Conservation (phyloP, 2,329 filamentous ascomycete genomes). For the Cercospora janseana region DNA sequence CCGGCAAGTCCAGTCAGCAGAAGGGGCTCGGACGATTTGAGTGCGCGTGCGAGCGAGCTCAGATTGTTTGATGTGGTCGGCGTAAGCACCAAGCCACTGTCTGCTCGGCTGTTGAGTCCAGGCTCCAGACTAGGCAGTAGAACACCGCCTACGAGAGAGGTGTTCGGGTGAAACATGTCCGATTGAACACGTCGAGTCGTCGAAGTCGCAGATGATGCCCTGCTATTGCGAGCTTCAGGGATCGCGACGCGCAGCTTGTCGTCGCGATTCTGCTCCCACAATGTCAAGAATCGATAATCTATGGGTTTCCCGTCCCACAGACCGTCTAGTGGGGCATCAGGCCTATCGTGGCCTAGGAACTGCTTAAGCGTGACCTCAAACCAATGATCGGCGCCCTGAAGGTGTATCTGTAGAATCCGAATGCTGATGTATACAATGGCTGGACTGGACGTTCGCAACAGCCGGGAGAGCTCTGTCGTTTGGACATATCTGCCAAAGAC, state of each 20-base stretch:
- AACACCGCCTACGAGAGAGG: conserved; percentile 63
- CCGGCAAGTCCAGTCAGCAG: conserved; percentile 80
- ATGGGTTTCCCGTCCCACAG: conserved; percentile 72
- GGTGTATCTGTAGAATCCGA: conserved; percentile 73
- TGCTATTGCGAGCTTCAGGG: background rate
- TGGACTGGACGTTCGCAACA: conserved; percentile 60
- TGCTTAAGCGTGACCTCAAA: conserved; percentile 67
- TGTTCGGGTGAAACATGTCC: conserved; percentile 38
- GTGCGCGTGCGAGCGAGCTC: conserved; percentile 62
- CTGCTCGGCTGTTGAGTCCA: conserved; percentile 45
- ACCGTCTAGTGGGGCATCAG: conserved; percentile 60
- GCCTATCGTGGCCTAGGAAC: conserved; percentile 55
- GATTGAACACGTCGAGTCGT: conserved; percentile 17
- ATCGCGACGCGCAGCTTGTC: conserved; percentile 26
- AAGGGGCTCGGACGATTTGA: conserved; percentile 69
- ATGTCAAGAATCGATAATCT: conserved; percentile 72
- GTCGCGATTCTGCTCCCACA: conserved; percentile 63
- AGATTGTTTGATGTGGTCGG: conserved; percentile 72
- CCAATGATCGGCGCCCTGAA: conserved; percentile 76
- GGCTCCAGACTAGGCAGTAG: conserved; percentile 53
- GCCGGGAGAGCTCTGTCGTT: conserved; percentile 63
- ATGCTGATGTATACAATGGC: conserved; percentile 77
- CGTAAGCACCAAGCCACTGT: conserved; percentile 62
- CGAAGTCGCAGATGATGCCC: background rate
- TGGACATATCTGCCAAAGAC: conserved; percentile 65